Evolutionary conservation across 1,139 yeast genomes (phyloP).

Genomic region (Petasospora rhodanensis): DNA sequence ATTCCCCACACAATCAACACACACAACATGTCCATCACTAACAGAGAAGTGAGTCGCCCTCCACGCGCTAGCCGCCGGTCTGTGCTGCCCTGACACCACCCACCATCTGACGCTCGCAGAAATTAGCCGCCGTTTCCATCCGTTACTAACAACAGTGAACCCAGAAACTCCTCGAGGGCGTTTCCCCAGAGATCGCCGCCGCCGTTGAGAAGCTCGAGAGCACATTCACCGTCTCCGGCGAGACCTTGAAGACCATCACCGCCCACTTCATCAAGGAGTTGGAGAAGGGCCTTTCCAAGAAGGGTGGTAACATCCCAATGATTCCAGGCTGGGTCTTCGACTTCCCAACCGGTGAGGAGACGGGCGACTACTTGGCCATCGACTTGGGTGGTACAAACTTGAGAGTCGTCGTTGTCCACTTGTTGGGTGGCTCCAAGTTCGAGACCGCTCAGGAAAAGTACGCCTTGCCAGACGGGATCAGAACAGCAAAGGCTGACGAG

Average conservation of each 20-base stretch:
- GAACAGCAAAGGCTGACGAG: conserved; percentile 69
- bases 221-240: conserved; percentile 59
- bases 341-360: conserved; percentile 86
- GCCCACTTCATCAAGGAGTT: conserved; percentile 70
- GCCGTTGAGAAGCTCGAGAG: conserved; percentile 57
- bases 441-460: conserved; percentile 82
- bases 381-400: conserved; percentile 96
- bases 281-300: conserved; percentile 68
- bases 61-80: too few species aligned
- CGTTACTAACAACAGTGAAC: neutral
- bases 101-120: too few species aligned
- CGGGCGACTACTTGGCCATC: conserved; percentile 84
- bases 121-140: neutral
- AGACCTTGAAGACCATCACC: conserved; percentile 59
- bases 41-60: too few species aligned
- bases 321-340: conserved; percentile 96
- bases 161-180: conserved; percentile 67
- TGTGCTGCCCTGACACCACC: too few species aligned
- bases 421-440: conserved; percentile 74
- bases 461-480: conserved; percentile 65
- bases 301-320: conserved; percentile 91
- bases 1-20: too few species aligned
- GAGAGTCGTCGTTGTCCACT: conserved; percentile 79
- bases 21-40: too few species aligned
- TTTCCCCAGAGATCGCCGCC: conserved; percentile 58